Percentiles rank a stretch among this genome's conserved stretches.
These are phyloP conservation scores for Brachypodium distachyon DNA, from an alignment of 202 grass and related monocot species.

Conservation along the genomic window DNA sequence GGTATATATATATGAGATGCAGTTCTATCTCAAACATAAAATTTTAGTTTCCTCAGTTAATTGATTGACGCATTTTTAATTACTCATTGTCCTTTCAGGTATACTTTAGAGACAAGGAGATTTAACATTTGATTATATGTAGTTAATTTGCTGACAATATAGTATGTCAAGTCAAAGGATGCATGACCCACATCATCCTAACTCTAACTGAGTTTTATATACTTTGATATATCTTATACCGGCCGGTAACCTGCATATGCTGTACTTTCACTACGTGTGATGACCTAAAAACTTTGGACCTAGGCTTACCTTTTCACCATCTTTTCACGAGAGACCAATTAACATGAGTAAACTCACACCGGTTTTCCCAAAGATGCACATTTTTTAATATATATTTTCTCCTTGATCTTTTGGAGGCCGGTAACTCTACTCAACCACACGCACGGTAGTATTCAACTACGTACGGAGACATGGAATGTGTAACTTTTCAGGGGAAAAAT, in stretches of 20 bases:
- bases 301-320: constrained; percentile 48
- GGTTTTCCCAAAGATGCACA: constrained; percentile 24
- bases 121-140: constrained; percentile 29
- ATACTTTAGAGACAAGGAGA: constrained; percentile 28
- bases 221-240: constrained; percentile 11
- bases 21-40: background rate
- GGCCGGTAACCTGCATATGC: constrained; percentile 28
- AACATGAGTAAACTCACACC: constrained; percentile 30
- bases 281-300: constrained; percentile 41
- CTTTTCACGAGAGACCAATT: constrained; percentile 38
- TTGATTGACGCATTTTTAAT: constrained; percentile 36
- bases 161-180: constrained; percentile 52
- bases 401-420: constrained; percentile 23
- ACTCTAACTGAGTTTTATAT: constrained; percentile 33
- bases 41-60: constrained; percentile 11
- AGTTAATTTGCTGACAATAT: constrained; percentile 35
- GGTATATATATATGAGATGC: background rate
- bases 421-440: constrained; percentile 19
- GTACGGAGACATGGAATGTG: constrained; percentile 5
- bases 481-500: constrained; percentile 22
- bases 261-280: constrained; percentile 37
- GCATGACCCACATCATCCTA: constrained; percentile 27
- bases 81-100: constrained; percentile 13
- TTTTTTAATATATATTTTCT: constrained; percentile 30
- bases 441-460: constrained; percentile 27